phyloP scores from a whole-genome alignment of 768 basidiomycete genomes.

The Guyanaporus albipodus region DNA sequence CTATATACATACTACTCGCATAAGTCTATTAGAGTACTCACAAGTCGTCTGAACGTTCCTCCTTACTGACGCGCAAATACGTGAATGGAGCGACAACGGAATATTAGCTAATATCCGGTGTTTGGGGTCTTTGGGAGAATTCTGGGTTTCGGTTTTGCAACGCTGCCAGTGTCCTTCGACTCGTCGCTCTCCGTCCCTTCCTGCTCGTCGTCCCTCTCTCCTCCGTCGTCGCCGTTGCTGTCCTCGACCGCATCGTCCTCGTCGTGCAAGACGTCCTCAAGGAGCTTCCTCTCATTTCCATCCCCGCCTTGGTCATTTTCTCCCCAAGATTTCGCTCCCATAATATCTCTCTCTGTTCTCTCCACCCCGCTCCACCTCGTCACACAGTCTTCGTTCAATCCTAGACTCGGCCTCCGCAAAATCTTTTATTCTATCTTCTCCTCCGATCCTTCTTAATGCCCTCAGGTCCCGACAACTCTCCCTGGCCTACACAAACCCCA shows the following conservation, averaged over 20 bases:
- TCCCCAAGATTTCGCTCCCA: conserved; percentile 14
- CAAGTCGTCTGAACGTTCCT: no score
- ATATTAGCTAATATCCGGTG: conserved; percentile 19
- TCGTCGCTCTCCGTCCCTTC: conserved; percentile 31
- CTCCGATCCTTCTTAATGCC: conserved; percentile 35
- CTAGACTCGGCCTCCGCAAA: conserved; percentile 17
- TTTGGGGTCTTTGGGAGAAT: conserved; percentile 34
- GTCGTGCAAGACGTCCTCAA: conserved; percentile 20
- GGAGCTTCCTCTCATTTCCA: conserved; percentile 18
- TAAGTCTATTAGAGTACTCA: no score
- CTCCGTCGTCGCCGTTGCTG: conserved; percentile 19
- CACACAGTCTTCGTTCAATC: conserved; percentile 20
- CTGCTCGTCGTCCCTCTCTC: conserved; percentile 25
- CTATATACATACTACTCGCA: no score
- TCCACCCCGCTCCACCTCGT: conserved; percentile 19
- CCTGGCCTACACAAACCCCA: conserved; percentile 43
- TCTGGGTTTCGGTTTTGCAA: conserved; percentile 34
- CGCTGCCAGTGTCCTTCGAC: conserved; percentile 28
- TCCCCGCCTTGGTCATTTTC: conserved; percentile 26
- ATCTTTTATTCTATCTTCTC: conserved; percentile 21
- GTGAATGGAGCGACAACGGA: no score
- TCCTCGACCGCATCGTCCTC: conserved; percentile 23
- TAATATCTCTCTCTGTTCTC: conserved; percentile 27
- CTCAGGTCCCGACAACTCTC: conserved; percentile 31
- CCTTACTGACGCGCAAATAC: no score